phyloP scores from a whole-genome alignment of 1,284 basidiomycete genomes.

The Heterobasidion occidentale region DNA sequence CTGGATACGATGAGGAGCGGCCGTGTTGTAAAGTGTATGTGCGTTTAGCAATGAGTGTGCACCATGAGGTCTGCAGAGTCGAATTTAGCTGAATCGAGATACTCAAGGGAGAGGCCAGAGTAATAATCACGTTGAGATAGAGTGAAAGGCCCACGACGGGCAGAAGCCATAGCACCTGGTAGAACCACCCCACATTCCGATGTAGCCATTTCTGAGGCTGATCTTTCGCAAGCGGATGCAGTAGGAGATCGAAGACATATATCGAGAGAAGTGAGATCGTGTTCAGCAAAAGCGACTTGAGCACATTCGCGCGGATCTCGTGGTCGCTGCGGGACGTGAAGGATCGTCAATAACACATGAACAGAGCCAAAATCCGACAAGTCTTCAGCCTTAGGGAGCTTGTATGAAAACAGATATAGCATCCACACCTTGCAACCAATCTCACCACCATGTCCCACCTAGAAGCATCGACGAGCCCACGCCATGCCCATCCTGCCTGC shows the following conservation, averaged over 20 bases:
- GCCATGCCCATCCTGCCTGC: conserved; percentile 48
- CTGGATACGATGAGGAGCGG: conserved; percentile 29
- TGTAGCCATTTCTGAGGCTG: conserved; percentile 56
- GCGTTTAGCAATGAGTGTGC: conserved; percentile 61
- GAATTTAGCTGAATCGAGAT: not conserved
- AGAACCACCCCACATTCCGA: conserved; percentile 66
- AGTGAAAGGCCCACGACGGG: conserved; percentile 65
- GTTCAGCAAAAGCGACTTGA: conserved; percentile 70
- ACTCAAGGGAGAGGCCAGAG: not conserved
- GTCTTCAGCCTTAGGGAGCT: not conserved
- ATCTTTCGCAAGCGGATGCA: conserved; percentile 60
- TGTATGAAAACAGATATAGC: conserved; percentile 1
- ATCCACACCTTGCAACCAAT: conserved; percentile 38
- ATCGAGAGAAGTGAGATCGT: conserved; percentile 60
- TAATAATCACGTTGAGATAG: conserved; percentile 62
- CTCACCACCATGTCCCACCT: conserved; percentile 60
- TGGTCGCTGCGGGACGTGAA: conserved; percentile 43
- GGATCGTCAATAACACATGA: not conserved
- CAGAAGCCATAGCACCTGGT: conserved; percentile 67
- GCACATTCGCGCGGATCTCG: conserved; percentile 63
- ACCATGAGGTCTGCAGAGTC: conserved; percentile 58
- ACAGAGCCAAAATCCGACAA: not conserved
- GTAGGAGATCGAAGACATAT: conserved; percentile 61
- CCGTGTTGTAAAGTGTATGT: conserved; percentile 63
- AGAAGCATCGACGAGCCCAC: conserved; percentile 63